These are phyloP conservation scores for Kwoniella shivajii DNA, from an alignment of 1,284 basidiomycete species.

Conservation along the genomic window DNA sequence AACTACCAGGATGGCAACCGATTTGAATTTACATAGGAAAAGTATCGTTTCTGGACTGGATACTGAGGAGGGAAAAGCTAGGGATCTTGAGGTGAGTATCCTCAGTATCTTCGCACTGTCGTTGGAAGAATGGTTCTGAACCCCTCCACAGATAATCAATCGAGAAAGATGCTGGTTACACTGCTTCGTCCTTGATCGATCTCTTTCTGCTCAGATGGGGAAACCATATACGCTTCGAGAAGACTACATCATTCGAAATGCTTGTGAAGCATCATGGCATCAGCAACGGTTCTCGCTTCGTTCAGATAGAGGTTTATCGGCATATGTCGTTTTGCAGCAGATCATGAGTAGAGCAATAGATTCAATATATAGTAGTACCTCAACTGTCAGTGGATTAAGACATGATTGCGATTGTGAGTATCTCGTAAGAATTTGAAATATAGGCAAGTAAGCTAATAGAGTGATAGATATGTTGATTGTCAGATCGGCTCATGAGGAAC, in stretches of 20 bases:
- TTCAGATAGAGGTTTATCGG: constrained; percentile 59
- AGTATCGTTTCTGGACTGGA: constrained; percentile 69
- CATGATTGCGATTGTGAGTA: constrained; percentile 77
- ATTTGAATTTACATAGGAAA: constrained; percentile 92
- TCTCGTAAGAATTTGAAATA: too few species aligned
- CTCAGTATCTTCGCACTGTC: background rate
- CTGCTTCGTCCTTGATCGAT: constrained; percentile 87
- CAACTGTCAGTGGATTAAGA: constrained; percentile 78
- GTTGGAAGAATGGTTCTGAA: background rate
- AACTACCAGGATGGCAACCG: constrained; percentile 78
- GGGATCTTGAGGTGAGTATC: constrained; percentile 49
- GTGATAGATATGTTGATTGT: constrained; percentile 46
- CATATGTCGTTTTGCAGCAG: constrained; percentile 71
- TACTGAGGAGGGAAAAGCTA: constrained; percentile 63
- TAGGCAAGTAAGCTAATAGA: constrained; percentile 48
- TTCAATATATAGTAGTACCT: constrained; percentile 82
- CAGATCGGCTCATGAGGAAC: constrained; percentile 50
- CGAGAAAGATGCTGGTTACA: constrained; percentile 92
- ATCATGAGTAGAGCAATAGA: constrained; percentile 86
- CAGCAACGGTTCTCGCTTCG: constrained; percentile 64
- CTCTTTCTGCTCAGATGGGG: constrained; percentile 71
- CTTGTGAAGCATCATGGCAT: constrained; percentile 65
- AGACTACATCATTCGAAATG: constrained; percentile 82
- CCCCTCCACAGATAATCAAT: constrained; percentile 70
- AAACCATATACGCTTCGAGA: constrained; percentile 57